Evolutionary conservation across 2,329 filamentous ascomycete species (phyloP), one percentile per base, ranked within the genome.

Genomic region (Colletotrichum melonis): DNA sequence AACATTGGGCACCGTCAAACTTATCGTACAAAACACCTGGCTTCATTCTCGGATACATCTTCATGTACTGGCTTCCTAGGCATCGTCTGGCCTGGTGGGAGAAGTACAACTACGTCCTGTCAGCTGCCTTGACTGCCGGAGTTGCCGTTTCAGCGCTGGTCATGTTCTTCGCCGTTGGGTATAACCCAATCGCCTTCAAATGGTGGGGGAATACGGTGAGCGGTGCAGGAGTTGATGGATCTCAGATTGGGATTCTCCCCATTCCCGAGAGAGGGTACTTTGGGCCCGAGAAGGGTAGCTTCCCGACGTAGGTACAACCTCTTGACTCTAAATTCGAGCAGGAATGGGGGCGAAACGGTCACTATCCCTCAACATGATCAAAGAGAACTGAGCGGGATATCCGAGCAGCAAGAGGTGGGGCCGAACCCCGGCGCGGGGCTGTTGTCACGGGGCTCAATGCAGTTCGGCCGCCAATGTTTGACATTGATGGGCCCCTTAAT

Each of bases 31-130:
- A 84, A 76, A 85, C 84, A 22, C 82, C 82, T 0, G 84, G 84
- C 28, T 80, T 86, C 71, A 81, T 84, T 19, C 74, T 86, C 46
- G 80, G 79, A 1, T 84, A 80, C 64, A 75, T 85, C 67, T 86
- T 86, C 79, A 85, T 85, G 84, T 84, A 84, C 76, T 84, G 81
- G 78, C 75, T 87, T 2, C 82, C 81, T 1, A 77, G 82, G 16
- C 80, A 82, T 67, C 78, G 79, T 14, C 75, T 83, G 60, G 83
- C 84, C 1, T 86, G 84, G 83, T 86, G 84, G 83, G 80, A 83
- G 58, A 84, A 86, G 80, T 87, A 86, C 78, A 86, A 86, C 77
- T 87, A 86, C 75, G 81, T 85, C 3, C 77, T 87, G 3, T 85
- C 83, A 11, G 83, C 85, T 0, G 83, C 83, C 6, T 76, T 87